These are phyloP conservation scores for Blastocystis sp. DNA, from an alignment of 352 stramenopile genomes.

Conservation along the genomic window DNA sequence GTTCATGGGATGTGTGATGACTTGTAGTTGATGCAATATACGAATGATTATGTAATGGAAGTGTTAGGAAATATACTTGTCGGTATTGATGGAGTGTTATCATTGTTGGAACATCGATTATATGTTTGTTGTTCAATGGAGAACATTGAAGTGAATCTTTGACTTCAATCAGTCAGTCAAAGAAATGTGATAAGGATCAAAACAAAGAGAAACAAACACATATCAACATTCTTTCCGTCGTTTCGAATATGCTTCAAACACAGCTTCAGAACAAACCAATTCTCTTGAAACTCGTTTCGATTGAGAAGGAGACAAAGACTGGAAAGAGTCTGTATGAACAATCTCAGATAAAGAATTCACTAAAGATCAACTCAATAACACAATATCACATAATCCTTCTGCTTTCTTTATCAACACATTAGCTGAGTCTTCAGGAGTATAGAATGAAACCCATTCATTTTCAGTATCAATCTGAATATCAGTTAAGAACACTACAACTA, in stretches of 20 bases:
- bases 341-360: not conserved
- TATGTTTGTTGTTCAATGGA: constrained; percentile 27
- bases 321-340: not conserved
- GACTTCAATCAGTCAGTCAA: not conserved
- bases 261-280: not conserved
- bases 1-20: not conserved
- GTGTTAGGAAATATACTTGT: not conserved
- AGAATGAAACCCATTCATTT: not conserved
- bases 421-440: not conserved
- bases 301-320: not conserved
- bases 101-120: constrained; percentile 17
- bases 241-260: not conserved
- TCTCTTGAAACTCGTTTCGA: not conserved
- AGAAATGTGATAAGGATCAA: no score
- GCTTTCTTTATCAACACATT: not conserved
- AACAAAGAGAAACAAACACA: not conserved
- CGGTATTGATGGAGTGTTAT: constrained; percentile 24
- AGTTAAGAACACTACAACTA: not conserved
- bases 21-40: constrained; percentile 45
- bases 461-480: not conserved
- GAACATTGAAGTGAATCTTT: not conserved
- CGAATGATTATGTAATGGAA: constrained; percentile 51
- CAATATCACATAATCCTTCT: not conserved
- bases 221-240: not conserved
- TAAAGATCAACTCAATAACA: not conserved